Conservation (phyloP, 805 yeast genomes). For the Ogataea philodendri region DNA sequence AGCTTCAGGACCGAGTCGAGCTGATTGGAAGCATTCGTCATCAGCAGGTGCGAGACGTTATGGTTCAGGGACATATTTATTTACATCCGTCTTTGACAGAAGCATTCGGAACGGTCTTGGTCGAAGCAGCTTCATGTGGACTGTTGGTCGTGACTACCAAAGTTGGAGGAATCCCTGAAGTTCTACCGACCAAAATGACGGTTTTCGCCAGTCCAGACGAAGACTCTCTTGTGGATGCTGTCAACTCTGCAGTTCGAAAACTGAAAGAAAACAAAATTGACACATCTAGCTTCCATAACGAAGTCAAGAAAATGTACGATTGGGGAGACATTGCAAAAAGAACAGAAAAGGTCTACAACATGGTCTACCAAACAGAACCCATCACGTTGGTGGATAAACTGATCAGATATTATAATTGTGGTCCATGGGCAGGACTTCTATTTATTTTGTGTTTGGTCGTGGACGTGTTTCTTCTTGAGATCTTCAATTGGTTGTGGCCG, state of each 20-base stretch:
- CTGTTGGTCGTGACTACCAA: conserved; percentile 87
- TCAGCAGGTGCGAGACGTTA: conserved; percentile 87
- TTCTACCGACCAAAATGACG: conserved; percentile 89
- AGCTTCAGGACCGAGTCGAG: conserved; percentile 83
- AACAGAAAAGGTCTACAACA: conserved; percentile 77
- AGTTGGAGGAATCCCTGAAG: conserved; percentile 98
- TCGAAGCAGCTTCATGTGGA: conserved; percentile 97
- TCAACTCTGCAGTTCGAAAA: conserved; percentile 64
- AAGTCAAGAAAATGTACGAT: conserved; percentile 78
- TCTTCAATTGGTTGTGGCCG: conserved; percentile 75
- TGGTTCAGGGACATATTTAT: conserved; percentile 92
- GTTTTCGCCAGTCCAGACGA: conserved; percentile 88
- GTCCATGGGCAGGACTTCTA: conserved; percentile 82
- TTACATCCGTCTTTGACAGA: conserved; percentile 93
- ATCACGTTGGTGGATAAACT: conserved; percentile 54
- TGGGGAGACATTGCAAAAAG: conserved; percentile 88
- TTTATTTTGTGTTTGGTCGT: conserved; percentile 78
- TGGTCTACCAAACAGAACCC: conserved; percentile 28
- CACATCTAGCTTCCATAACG: conserved; percentile 73
- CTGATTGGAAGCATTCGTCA: conserved; percentile 86
- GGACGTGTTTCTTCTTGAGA: conserved; percentile 61
- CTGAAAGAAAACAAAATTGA: conserved; percentile 60
- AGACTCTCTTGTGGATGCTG: conserved; percentile 70
- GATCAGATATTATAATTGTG: conserved; percentile 63
- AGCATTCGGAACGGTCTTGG: conserved; percentile 95